Base-by-base conservation (phyloP, 2,329 filamentous ascomycete genomes). In the Aspergillus carbonarius region DNA sequence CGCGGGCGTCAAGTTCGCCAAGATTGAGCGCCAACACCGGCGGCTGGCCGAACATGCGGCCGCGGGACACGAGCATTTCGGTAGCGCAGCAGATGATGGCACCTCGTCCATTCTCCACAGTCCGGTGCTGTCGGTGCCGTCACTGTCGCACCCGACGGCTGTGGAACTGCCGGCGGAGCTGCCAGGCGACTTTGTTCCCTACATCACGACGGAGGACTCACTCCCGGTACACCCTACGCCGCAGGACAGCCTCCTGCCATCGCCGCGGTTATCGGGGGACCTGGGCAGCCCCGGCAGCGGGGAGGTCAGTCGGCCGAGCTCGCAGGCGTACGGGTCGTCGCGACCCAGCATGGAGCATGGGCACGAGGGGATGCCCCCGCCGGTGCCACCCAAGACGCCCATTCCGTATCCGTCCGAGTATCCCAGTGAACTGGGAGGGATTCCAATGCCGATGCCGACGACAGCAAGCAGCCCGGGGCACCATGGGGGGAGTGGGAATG, bases 1-100 rank as follows among this genome's bases (percentile, higher is more conserved):
- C 57, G 87, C 92, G 0, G 88, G 93, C 0, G 83, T 85, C 8
- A 96, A 93, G 74, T 80, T 98, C 66, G 91, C 90, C 61, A 91
- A 91, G 75, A 92, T 97, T 63, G 82, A 93, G 69, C 85, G 88
- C 60, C 89, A 90, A 63, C 92, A 92, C 73, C 76, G 83, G 58
- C 83, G 91, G 56, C 86, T 85, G 73, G 87, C 89, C 32, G 78
- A 79, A 47, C 72, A 70, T 70, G 77, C 61, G 64, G 79, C 67
- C 58, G 76, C 63, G 63, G 70, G 63, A 57, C 67, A 66, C 46
- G 69, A 68, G 10, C 32, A 50, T 25, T 8, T 17, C 8, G 30
- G 30, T 1, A 9, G 30, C 8, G 30, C 30, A 8, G 15, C 15
- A 9, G 68, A 67, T 12, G 72, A 72, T 35, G 67, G 71, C 53